Base-by-base conservation (phyloP, 768 basidiomycete genomes). In the Cyclocybe aegerita region DNA sequence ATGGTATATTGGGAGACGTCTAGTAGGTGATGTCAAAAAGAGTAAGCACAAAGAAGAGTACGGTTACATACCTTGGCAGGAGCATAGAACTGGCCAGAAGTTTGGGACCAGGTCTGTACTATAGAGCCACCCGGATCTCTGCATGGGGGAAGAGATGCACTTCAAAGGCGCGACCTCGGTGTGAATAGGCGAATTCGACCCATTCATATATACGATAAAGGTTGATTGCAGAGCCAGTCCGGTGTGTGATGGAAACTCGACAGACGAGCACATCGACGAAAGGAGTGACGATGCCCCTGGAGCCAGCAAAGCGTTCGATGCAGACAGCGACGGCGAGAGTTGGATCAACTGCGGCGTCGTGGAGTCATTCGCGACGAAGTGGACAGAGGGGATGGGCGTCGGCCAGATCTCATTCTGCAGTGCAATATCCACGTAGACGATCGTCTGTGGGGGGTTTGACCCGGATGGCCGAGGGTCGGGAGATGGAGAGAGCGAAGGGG, bases 1-100 rank as follows among this genome's bases (percentile, higher is more conserved):
- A 84, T 76, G 0, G 71, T 76, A 60, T 75, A 82, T 40, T 72
- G 57, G 2, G 71, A 72, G n/a, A 78, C 73, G 55, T 82, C 82
- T 84, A 39, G 29, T 39, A n/a, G 35, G 16, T 39, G 15, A n/a
- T 39, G 38, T 16, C 32, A 40, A 39, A 7, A 45, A 41, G 9
- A 34, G 9, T 31, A 39, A 30, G 39, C 11, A 31, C 14, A 29
- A 37, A 30, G 39, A 38, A 23, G 53, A 14, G 42, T 33, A 1
- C 3, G 23, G 23, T 3, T 23, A 50, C 72, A 43, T 49, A 81
- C 82, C 74, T 56, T 70, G 52, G 10, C 69, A 65, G 49, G 67
- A 63, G 56, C 77, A 78, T 41, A 84, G 53, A 7, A 67, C 66
- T 14, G 69, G 65, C 82, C 82, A 84, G 52, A 76, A 80, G 40